These are phyloP conservation scores for Cryptosporidium meleagridis DNA, from an alignment of 169 alveolate species.

Conservation along the genomic window DNA sequence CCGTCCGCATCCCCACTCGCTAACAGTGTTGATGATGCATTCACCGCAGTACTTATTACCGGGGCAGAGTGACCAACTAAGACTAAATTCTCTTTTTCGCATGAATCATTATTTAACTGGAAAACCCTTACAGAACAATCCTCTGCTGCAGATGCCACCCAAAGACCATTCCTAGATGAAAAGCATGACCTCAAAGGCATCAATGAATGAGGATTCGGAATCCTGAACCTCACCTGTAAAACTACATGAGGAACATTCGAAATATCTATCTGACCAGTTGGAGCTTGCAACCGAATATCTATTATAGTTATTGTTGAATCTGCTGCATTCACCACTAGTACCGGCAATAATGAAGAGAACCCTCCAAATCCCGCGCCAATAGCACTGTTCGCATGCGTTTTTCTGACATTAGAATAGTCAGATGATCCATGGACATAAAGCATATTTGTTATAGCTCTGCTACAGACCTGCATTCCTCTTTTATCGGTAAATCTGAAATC, in stretches of 20 bases:
- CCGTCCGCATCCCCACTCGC: conserved; percentile 88
- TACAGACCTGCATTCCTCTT: conserved; percentile 80
- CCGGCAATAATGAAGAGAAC: conserved; percentile 82
- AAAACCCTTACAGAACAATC: conserved; percentile 68
- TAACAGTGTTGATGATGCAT: conserved; percentile 83
- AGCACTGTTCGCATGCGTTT: conserved; percentile 77
- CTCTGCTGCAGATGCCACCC: conserved; percentile 60
- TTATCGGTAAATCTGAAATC: conserved; percentile 75
- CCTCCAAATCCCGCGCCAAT: conserved; percentile 79
- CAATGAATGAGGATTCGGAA: conserved; percentile 38
- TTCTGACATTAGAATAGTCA: conserved; percentile 32
- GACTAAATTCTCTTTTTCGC: conserved; percentile 21
- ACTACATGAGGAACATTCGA: conserved; percentile 71
- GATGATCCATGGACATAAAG: conserved; percentile 82
- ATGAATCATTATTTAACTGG: conserved; percentile 42
- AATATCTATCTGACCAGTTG: conserved; percentile 70
- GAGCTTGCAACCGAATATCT: conserved; percentile 69
- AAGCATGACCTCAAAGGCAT: conserved; percentile 43
- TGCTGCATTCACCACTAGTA: conserved; percentile 84
- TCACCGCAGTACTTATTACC: conserved; percentile 87
- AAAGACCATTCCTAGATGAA: conserved; percentile 19
- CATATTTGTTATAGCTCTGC: conserved; percentile 84
- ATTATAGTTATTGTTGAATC: conserved; percentile 4
- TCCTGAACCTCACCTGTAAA: conserved; percentile 44
- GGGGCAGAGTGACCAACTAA: conserved; percentile 79